A percentile compares a stretch with the other conserved stretches of the same genome.
Conservation (phyloP, 176 grass and related monocot species). For the Tillandsia leiboldiana region DNA sequence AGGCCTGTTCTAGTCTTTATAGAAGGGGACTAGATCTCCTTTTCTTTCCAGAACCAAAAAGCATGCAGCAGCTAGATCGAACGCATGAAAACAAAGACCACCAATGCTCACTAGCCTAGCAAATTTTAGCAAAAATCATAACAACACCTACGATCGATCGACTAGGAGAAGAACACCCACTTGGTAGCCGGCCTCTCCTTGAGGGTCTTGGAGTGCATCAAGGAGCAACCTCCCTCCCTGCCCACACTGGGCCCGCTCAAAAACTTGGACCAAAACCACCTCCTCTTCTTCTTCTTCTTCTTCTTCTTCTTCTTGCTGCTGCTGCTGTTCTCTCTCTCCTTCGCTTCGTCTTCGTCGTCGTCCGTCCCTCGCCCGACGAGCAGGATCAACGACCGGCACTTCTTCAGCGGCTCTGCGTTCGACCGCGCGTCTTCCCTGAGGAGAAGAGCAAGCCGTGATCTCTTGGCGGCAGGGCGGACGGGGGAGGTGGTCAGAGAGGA, state of each 20-base stretch:
- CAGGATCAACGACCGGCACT: constrained; percentile 36
- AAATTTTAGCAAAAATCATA: background rate
- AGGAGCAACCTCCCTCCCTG: constrained; percentile 29
- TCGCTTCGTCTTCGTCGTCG: constrained; percentile 16
- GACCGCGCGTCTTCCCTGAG: constrained; percentile 23
- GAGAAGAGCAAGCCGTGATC: background rate
- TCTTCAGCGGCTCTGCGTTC: constrained; percentile 21
- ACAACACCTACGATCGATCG: background rate
- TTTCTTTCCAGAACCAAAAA: background rate
- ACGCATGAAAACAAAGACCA: constrained; percentile 8
- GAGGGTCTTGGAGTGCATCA: constrained; percentile 40
- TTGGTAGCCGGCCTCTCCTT: constrained; percentile 44
- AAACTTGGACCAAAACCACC: constrained; percentile 61
- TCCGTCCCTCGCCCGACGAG: constrained; percentile 29
- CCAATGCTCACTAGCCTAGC: constrained; percentile 1
- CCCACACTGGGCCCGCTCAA: constrained; percentile 31
- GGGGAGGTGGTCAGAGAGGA: constrained; percentile 33
- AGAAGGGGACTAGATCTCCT: no score
- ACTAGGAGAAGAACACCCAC: constrained; percentile 40
- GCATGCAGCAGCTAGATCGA: background rate
- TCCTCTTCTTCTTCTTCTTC: constrained; percentile 34
- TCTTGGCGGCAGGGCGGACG: constrained; percentile 8
- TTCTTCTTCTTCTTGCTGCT: constrained; percentile 3
- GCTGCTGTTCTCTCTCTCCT: constrained; percentile 4
- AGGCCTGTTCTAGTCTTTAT: no score